phyloP scores from a whole-genome alignment of 192 early-diverging fungal species.

The Phlyctochytrium bullatum region DNA sequence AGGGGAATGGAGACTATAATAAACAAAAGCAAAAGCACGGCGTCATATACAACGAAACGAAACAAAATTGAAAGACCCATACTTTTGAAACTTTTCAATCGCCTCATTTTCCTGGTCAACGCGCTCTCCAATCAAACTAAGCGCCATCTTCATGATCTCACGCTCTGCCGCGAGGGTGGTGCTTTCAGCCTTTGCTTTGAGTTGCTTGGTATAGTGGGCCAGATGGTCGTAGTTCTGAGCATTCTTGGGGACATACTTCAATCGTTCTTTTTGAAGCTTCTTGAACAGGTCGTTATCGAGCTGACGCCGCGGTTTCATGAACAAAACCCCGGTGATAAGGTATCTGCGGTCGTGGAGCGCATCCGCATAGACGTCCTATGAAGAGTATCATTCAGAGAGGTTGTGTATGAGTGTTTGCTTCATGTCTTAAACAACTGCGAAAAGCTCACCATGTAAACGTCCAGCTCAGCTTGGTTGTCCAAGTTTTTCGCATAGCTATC shows the following conservation, averaged over 20 bases:
- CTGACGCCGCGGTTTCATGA: background rate
- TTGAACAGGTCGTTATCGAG: conserved; percentile 5
- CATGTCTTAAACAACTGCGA: background rate
- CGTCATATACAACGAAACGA: conserved; percentile 2
- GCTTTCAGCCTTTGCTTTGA: conserved; percentile 18
- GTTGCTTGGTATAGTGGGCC: background rate
- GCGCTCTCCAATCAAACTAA: conserved; percentile 4
- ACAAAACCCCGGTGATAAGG: conserved; percentile 24
- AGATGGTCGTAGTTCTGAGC: conserved; percentile 8
- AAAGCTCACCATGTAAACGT: conserved; percentile 12
- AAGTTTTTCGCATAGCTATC: background rate
- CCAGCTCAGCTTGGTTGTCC: conserved; percentile 14
- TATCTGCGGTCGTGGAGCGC: conserved; percentile 32
- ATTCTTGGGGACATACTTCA: conserved; percentile 4
- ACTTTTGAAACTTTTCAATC: conserved; percentile 27
- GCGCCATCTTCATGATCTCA: conserved; percentile 2
- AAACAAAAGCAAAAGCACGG: background rate
- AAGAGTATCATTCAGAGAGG: background rate
- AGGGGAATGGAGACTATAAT: too few species aligned
- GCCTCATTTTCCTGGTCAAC: conserved; percentile 13
- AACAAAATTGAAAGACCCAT: conserved; percentile 14
- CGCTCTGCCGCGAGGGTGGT: conserved; percentile 15
- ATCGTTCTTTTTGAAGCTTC: conserved; percentile 2
- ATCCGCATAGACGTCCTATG: conserved; percentile 23
- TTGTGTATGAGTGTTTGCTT: too few species aligned